These are phyloP conservation scores for Heterobasidion parviporum DNA, from an alignment of 1,284 basidiomycete genomes.

Conservation along the genomic window DNA sequence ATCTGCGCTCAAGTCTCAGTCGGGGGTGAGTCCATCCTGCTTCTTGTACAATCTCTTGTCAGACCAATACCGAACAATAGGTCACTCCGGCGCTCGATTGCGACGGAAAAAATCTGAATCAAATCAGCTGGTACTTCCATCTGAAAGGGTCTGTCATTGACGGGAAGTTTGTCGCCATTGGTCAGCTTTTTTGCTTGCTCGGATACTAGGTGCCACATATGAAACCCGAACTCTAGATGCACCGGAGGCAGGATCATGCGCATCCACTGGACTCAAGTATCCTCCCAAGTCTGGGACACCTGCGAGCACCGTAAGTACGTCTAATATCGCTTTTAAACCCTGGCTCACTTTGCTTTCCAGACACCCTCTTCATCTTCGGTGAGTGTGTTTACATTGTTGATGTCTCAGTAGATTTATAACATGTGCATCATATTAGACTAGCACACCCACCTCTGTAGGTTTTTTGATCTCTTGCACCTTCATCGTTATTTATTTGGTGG, in stretches of 20 bases:
- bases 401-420: neutral
- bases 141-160: conserved; percentile 59
- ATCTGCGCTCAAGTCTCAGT: conserved; percentile 45
- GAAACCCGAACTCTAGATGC: conserved; percentile 31
- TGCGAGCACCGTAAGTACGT: conserved; percentile 1
- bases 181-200: conserved; percentile 25
- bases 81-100: conserved; percentile 56
- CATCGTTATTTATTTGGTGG: too few species aligned
- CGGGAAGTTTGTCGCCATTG: conserved; percentile 51
- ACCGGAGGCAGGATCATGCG: conserved; percentile 42
- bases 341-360: neutral
- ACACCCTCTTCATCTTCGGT: neutral
- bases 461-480: neutral
- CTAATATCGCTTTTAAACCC: neutral
- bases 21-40: conserved; percentile 23
- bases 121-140: conserved; percentile 63
- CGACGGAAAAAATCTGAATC: conserved; percentile 33
- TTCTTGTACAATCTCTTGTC: too few species aligned
- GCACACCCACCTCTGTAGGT: conserved; percentile 13
- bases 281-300: conserved; percentile 41
- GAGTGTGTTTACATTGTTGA: neutral
- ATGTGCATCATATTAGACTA: neutral
- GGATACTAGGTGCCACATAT: neutral
- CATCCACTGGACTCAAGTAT: conserved; percentile 54
- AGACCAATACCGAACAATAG: conserved; percentile 4